Conservation (phyloP, 768 basidiomycete genomes). For the Tulasnella sp. region DNA sequence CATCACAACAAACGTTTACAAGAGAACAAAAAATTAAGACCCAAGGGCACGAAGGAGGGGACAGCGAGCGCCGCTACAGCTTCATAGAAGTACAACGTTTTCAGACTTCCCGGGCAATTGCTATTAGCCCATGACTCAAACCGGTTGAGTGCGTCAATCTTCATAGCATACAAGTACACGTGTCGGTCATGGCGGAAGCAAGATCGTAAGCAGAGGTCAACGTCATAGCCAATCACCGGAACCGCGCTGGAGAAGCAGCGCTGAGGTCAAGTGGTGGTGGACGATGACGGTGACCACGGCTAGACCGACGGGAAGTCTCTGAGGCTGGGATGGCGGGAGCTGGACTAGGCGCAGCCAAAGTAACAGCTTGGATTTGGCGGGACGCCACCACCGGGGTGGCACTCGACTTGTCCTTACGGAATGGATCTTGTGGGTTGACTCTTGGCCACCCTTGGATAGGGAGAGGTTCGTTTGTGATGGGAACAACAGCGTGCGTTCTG, state of each 20-base stretch:
- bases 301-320: background rate
- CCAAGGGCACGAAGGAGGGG: no score
- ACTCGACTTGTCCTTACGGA: background rate
- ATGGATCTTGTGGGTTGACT: slow-evolving; percentile 12
- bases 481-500: no score
- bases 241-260: background rate
- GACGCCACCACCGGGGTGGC: slow-evolving; percentile 1
- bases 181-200: no score
- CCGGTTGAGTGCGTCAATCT: no score
- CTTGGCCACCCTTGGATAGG: slow-evolving; percentile 9
- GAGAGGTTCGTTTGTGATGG: slow-evolving; percentile 4
- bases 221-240: background rate
- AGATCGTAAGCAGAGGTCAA: no score
- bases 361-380: background rate
- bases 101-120: no score
- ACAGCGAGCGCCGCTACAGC: no score
- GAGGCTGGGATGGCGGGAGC: background rate
- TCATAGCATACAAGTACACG: background rate
- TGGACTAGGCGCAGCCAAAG: background rate
- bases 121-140: no score
- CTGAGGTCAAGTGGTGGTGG: slow-evolving; percentile 11
- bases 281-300: slow-evolving; percentile 10
- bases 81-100: no score
- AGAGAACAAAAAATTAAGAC: no score
- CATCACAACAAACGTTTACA: no score